Percentiles rank a stretch among this genome's conserved stretches.
Evolutionary conservation across 441 rosid species (phyloP).

Genomic region (Brassica hybrid): DNA sequence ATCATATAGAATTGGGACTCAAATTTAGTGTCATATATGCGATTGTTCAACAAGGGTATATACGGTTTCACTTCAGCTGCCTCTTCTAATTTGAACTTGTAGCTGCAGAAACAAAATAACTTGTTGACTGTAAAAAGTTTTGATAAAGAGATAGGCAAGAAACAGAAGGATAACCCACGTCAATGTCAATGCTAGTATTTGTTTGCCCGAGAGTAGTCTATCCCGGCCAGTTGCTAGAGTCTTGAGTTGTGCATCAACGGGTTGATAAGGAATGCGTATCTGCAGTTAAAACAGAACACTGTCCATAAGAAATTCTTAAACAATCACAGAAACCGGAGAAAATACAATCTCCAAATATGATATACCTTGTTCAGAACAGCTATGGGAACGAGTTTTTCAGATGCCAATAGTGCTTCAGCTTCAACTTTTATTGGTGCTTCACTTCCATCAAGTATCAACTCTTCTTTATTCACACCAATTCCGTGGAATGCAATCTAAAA

Average conservation of each 20-base stretch:
- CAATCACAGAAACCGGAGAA: slow-evolving; percentile 14
- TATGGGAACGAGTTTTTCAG: slow-evolving; percentile 77
- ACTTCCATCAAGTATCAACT: slow-evolving; percentile 92
- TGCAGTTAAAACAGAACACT: slow-evolving; percentile 42
- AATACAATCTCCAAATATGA: slow-evolving; percentile 3
- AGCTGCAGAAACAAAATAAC: slow-evolving; percentile 56
- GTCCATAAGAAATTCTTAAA: slow-evolving; percentile 25
- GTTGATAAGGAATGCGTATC: slow-evolving; percentile 90
- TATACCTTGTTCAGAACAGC: slow-evolving; percentile 84
- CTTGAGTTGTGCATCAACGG: slow-evolving; percentile 76
- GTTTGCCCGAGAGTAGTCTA: slow-evolving; percentile 93
- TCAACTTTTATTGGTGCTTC: slow-evolving; percentile 92
- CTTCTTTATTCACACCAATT: slow-evolving; percentile 74
- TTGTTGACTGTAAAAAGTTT: neutral
- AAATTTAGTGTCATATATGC: slow-evolving; percentile 95
- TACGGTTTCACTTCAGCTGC: slow-evolving; percentile 90
- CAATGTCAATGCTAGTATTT: slow-evolving; percentile 84
- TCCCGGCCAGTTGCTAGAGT: slow-evolving; percentile 79
- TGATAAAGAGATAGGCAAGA: slow-evolving; percentile 25
- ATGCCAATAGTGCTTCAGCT: slow-evolving; percentile 77
- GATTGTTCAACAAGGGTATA: slow-evolving; percentile 91
- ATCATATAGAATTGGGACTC: slow-evolving; percentile 98
- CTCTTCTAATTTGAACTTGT: slow-evolving; percentile 94
- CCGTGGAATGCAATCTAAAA: slow-evolving; percentile 90
- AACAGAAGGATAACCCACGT: slow-evolving; percentile 58